Evolutionary conservation across 225 moss, liverwort and hornwort species (phyloP).

Genomic region (Lunularia cruciata): DNA sequence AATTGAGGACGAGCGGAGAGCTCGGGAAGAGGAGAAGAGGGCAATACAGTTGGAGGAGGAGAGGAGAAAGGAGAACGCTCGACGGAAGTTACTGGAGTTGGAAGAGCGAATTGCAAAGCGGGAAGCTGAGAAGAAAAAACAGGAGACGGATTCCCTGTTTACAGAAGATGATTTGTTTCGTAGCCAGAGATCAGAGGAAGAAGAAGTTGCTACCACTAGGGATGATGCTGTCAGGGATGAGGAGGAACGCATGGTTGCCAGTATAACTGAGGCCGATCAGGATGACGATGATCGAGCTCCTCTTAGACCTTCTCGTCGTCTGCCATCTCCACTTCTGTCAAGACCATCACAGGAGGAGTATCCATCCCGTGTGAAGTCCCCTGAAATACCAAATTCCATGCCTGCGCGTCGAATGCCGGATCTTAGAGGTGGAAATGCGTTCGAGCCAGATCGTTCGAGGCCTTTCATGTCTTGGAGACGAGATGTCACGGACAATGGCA

Average conservation of each 20-base stretch:
- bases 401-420: conserved; percentile 55
- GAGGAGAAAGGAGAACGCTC: conserved; percentile 89
- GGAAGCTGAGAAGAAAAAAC: conserved; percentile 82
- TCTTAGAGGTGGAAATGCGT: conserved; percentile 59
- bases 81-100: conserved; percentile 79
- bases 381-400: conserved; percentile 44
- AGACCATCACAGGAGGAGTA: conserved; percentile 55
- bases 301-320: conserved; percentile 53
- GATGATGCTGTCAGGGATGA: conserved; percentile 66
- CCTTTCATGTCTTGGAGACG: conserved; percentile 70
- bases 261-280: conserved; percentile 66
- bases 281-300: conserved; percentile 90
- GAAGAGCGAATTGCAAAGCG: conserved; percentile 96
- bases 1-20: conserved; percentile 82
- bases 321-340: conserved; percentile 51
- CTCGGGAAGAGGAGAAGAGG: conserved; percentile 86
- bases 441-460: conserved; percentile 72
- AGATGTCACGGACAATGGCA: conserved; percentile 64
- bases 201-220: conserved; percentile 41
- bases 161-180: conserved; percentile 56
- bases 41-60: conserved; percentile 79
- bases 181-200: conserved; percentile 55
- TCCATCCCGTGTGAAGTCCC: conserved; percentile 47
- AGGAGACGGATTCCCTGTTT: conserved; percentile 53
- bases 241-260: conserved; percentile 74